Base-by-base conservation (phyloP, 1,284 basidiomycete species). In the Earliella scabrosa region DNA sequence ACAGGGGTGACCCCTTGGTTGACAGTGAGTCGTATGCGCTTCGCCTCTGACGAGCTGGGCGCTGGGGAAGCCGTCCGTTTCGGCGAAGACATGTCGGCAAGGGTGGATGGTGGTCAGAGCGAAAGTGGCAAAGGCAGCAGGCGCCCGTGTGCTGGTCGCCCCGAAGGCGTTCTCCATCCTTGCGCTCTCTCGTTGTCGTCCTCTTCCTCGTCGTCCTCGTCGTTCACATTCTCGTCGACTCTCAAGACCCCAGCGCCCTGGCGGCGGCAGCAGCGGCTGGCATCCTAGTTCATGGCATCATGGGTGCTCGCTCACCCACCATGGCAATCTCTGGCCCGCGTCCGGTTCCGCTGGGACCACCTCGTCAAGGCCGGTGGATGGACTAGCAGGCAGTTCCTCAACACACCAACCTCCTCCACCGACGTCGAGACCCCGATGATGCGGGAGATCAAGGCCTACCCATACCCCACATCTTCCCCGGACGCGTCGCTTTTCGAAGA, bases 31-130 rank as follows among this genome's bases (percentile, higher is more conserved):
- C 81, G 83, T 64, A 87, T 80, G 60, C 88, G 80, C 72, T 90
- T 90, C 20, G 82, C 71, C 63, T 88, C 87, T 39, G 82, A 71
- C 5, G 71, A 75, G 39, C 74, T 76, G 9, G 83, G 79, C 8
- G 81, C 80, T 32, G 86, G 84, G 46, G 88, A 88, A 57, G 82
- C 85, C 58, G 83, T 80, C 69, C 88, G 88, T 76, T 88, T 88
- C 65, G 88, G 87, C 52, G 88, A 88, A 45, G 70, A 70, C 70
- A 71, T 71, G 41, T 20, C 63, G 44, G 48, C 34, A 49, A 48
- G 23, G 29, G 18, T 18, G 32, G 46, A 41, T 56, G 59, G 54
- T 50, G 26, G 59, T 52, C 41, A 34, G 43, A 43, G 41, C 32
- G 34, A 55, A 23, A 59, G 39, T 34, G 53, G 53, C 40, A 54